Base-by-base conservation (phyloP, 805 yeast genomes). In the Candida krabiensis region DNA sequence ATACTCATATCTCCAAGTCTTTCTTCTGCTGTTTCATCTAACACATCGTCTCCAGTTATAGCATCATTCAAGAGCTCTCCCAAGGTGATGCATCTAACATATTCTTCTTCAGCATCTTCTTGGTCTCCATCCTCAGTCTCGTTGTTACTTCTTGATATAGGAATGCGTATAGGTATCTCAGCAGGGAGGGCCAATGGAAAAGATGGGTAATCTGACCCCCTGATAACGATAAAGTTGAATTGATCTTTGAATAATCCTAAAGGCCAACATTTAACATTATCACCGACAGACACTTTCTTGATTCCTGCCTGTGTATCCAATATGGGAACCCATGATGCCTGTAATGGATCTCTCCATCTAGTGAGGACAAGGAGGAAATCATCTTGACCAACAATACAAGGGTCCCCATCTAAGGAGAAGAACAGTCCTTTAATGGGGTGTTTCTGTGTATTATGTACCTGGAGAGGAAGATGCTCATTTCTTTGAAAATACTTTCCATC, bases 391-490 rank as follows among this genome's bases (percentile, higher is more conserved):
- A 82, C 84, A 5, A 90, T 59, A 46, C 93, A 85, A 1, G 99
- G 99, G 59, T 91, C 97, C 15, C 96, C 96, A 52, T 77, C 82
- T 30, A 82, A 81, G 29, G 87, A 83, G 68, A 91, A 93, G 55
- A 93, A 89, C n/a, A 86, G 58, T 2, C 90, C 83, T 46, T 76
- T 78, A 44, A 65, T 51, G 40, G 68, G 63, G 52, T 66, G 72
- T 54, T 46, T 47, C 12, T 38, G 32, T 15, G 33, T 38, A 7
- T 33, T 27, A 14, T 33, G 18, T 5, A 44, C 34, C 14, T 38
- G 63, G 5, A 75, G 43, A 0, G 82, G 82, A 19, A 77, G 46
- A 4, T 73, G 54, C 25, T 64, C 60, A 49, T 72, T 77, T 50
- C 75, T 64, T 46, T 75, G 66, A 28, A 57, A 51, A 39, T 58